phyloP scores from a whole-genome alignment of 176 grass and related monocot species.

The Phyllostachys edulis region DNA sequence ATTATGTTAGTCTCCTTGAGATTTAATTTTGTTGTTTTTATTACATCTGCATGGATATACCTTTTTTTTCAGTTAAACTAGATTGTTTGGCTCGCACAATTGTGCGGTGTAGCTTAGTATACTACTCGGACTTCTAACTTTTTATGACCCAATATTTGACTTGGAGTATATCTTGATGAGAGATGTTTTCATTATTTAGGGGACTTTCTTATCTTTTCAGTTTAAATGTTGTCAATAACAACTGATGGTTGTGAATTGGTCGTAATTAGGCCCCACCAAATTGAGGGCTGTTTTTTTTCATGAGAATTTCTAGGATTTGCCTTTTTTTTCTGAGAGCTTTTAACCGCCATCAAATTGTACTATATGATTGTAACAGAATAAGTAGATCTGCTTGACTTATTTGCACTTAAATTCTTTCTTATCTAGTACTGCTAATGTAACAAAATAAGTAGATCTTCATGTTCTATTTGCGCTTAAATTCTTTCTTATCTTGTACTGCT shows the following conservation, averaged over 20 bases:
- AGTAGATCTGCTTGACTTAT: neutral
- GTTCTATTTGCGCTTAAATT: neutral
- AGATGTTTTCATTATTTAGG: neutral
- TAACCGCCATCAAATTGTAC: neutral
- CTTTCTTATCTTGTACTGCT: neutral
- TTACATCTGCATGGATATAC: neutral
- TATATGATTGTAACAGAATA: constrained; percentile 5
- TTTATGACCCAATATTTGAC: neutral
- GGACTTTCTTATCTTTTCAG: neutral
- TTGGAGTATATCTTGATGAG: neutral
- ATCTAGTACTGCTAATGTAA: neutral
- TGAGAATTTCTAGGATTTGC: neutral
- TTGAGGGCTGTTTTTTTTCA: neutral
- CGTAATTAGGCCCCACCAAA: neutral
- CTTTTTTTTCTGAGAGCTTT: neutral
- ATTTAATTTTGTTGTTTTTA: neutral
- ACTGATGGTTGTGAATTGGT: neutral
- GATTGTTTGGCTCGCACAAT: neutral
- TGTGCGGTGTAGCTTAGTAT: neutral
- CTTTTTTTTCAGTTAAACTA: neutral
- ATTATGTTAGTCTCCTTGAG: neutral
- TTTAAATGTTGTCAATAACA: neutral
- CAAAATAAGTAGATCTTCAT: neutral
- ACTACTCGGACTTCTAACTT: neutral
- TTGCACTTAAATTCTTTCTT: neutral